Evolutionary conservation across 108 stramenopile genomes (phyloP).

Genomic region (Aurantiochytrium sp.): DNA sequence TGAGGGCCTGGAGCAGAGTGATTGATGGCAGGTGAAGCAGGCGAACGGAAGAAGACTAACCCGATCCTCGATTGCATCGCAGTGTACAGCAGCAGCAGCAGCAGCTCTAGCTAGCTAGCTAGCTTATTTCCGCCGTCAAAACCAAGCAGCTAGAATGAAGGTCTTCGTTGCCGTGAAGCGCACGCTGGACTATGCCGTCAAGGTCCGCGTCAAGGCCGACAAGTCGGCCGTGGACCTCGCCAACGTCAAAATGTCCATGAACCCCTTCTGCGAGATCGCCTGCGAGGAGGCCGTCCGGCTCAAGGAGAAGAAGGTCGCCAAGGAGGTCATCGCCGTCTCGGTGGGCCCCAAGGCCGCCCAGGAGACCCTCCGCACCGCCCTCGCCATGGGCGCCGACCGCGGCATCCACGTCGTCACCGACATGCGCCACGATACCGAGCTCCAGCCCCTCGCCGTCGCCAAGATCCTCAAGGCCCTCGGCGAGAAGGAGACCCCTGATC

Average conservation of each 20-base stretch:
- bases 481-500: conserved; percentile 74
- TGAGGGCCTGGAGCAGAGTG: no score
- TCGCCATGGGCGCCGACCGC: conserved; percentile 66
- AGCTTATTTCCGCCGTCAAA: no score
- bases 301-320: conserved; percentile 77
- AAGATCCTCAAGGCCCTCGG: conserved; percentile 48
- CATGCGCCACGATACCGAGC: conserved; percentile 82
- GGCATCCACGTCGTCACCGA: conserved; percentile 89
- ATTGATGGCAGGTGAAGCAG: no score
- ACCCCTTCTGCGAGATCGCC: conserved; percentile 98
- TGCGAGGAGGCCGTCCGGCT: conserved; percentile 93
- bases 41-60: no score
- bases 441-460: conserved; percentile 93
- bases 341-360: conserved; percentile 94
- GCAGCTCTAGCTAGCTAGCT: no score
- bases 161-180: conserved; percentile 59
- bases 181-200: conserved; percentile 90
- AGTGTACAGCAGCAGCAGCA: no score
- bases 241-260: conserved; percentile 98
- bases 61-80: no score
- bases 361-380: conserved; percentile 84
- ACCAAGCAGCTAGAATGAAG: conserved; percentile 45
- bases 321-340: conserved; percentile 86
- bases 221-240: conserved; percentile 78
- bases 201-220: conserved; percentile 89